Evolutionary conservation across 257 asterid species (phyloP).

Genomic region (Marsdenia floribunda): DNA sequence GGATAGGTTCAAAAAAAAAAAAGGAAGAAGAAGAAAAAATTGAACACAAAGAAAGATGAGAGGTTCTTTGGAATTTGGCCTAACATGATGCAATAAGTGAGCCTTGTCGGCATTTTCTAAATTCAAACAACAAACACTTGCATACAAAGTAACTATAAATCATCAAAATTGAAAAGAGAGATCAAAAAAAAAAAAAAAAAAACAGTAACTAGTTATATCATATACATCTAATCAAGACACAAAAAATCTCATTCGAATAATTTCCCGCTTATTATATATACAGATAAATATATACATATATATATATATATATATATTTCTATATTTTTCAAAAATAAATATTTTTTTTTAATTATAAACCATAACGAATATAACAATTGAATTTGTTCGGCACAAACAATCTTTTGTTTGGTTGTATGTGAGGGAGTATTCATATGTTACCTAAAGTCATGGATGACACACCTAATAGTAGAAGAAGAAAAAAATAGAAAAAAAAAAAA

Average conservation of each 20-base stretch:
- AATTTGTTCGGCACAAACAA: background rate
- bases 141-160: background rate
- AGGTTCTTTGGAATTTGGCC: constrained; percentile 6
- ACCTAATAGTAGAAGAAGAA: background rate
- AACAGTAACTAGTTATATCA: background rate
- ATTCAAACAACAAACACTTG: background rate
- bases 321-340: too few relatives aligned
- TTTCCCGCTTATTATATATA: too few relatives aligned
- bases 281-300: too few relatives aligned
- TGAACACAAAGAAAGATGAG: background rate
- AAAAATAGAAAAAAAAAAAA: too few relatives aligned
- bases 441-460: background rate
- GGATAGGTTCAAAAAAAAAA: background rate
- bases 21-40: background rate
- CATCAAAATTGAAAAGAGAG: background rate
- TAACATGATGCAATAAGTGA: constrained; percentile 18
- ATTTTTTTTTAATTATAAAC: background rate
- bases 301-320: too few relatives aligned
- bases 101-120: constrained; percentile 16
- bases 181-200: background rate
- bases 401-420: background rate
- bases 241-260: background rate
- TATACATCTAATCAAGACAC: background rate
- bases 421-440: background rate
- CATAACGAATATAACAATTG: background rate